Conservation (phyloP, 345 rosid genomes). For the Mercurialis annua region DNA sequence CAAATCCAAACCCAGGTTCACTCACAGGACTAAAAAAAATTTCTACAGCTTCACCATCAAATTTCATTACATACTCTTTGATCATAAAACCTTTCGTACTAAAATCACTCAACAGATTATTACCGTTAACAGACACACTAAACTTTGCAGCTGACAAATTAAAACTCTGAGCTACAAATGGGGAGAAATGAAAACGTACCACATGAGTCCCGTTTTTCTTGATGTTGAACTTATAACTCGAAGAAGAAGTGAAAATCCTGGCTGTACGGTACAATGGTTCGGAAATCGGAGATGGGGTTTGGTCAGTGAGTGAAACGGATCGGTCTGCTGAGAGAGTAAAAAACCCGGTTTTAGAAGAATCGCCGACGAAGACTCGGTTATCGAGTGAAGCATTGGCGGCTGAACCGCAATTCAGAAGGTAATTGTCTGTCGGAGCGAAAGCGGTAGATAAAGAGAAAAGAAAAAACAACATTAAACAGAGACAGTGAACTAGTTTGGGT, state of each 20-base stretch:
- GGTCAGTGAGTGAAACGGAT: constrained; percentile 46
- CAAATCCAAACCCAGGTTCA: constrained; percentile 53
- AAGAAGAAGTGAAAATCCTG: constrained; percentile 49
- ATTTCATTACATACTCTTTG: constrained; percentile 53
- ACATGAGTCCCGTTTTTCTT: constrained; percentile 54
- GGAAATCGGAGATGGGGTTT: constrained; percentile 53
- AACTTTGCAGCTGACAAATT: constrained; percentile 54
- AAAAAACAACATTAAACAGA: constrained; percentile 30
- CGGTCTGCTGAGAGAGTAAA: constrained; percentile 37
- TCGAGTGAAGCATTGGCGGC: constrained; percentile 43
- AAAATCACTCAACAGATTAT: constrained; percentile 44
- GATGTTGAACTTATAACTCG: constrained; percentile 47
- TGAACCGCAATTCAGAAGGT: constrained; percentile 81
- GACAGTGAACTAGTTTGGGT: constrained; percentile 20
- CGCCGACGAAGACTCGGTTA: constrained; percentile 60
- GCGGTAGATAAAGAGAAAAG: constrained; percentile 26
- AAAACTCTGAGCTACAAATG: constrained; percentile 49
- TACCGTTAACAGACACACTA: constrained; percentile 51
- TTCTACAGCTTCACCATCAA: constrained; percentile 41
- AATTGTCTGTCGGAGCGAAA: constrained; percentile 68
- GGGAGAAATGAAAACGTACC: constrained; percentile 92
- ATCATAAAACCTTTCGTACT: constrained; percentile 30
- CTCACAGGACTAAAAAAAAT: constrained; percentile 44
- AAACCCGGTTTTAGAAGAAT: constrained; percentile 42
- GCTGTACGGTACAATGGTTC: constrained; percentile 58